A percentile compares a stretch with the other conserved stretches of the same genome.
These are phyloP conservation scores for Lanmaoa rubissima DNA, from an alignment of 768 basidiomycete genomes.

Conservation along the genomic window DNA sequence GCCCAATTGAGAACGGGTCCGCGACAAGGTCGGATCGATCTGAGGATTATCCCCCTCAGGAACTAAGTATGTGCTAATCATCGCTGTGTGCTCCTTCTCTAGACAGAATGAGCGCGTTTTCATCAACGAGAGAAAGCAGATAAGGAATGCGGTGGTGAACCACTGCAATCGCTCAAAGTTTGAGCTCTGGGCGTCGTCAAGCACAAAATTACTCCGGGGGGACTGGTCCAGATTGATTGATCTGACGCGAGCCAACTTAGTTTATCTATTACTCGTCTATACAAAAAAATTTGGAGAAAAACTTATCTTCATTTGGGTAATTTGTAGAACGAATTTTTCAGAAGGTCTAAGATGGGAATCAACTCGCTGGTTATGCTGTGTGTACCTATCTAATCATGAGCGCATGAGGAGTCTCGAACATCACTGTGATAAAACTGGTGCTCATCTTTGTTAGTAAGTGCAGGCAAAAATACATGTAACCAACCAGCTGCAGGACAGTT, in stretches of 20 bases:
- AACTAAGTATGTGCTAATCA: slow-evolving; percentile 11
- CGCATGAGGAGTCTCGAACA: neutral
- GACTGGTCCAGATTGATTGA: neutral
- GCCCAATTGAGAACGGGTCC: slow-evolving; percentile 1
- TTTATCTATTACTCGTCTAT: neutral
- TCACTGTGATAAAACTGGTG: neutral
- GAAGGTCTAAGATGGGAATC: neutral
- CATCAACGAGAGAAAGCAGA: neutral
- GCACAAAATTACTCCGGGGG: neutral
- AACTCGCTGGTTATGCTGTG: neutral
- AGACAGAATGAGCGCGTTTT: slow-evolving; percentile 1
- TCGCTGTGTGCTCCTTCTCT: slow-evolving; percentile 1
- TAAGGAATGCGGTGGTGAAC: neutral
- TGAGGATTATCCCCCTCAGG: slow-evolving; percentile 9
- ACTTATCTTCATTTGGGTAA: no score
- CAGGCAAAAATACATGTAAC: neutral
- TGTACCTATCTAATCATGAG: neutral
- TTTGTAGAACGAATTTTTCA: neutral
- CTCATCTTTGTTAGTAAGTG: neutral
- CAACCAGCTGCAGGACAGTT: neutral
- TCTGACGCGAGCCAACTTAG: neutral
- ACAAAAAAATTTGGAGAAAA: neutral
- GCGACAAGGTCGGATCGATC: slow-evolving; percentile 26
- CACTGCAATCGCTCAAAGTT: neutral
- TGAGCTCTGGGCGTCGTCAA: neutral